Conservation (phyloP, 2,329 filamentous ascomycete species). For the Fusarium xyrophilum region DNA sequence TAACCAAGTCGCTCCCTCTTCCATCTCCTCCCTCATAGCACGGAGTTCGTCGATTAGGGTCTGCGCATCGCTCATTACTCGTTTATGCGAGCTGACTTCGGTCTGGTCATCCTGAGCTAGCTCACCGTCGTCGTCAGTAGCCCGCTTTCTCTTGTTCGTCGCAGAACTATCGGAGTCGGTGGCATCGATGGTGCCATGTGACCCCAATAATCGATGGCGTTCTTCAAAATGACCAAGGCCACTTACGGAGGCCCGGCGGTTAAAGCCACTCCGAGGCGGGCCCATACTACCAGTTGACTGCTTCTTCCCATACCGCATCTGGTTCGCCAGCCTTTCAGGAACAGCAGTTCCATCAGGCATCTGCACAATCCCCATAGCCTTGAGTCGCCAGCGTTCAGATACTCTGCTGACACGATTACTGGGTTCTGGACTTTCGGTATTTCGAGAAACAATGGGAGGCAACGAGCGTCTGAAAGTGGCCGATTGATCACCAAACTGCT, state of each 20-base stretch:
- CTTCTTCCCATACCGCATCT: constrained; percentile 54
- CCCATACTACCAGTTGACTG: constrained; percentile 47
- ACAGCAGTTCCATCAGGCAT: constrained; percentile 62
- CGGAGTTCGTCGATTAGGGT: constrained; percentile 51
- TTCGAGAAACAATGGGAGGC: constrained; percentile 45
- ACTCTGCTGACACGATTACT: constrained; percentile 46
- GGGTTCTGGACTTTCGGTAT: constrained; percentile 38
- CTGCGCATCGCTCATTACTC: constrained; percentile 53
- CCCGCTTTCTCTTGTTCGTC: constrained; percentile 47
- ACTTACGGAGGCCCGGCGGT: constrained; percentile 40
- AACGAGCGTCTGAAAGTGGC: constrained; percentile 50
- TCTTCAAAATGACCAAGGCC: constrained; percentile 27
- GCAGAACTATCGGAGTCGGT: constrained; percentile 20
- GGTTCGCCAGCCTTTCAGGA: constrained; percentile 58
- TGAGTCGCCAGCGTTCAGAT: constrained; percentile 56
- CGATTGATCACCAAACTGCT: constrained; percentile 43
- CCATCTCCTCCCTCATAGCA: constrained; percentile 53
- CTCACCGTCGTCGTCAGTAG: constrained; percentile 39
- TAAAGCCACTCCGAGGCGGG: constrained; percentile 19
- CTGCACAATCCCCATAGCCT: constrained; percentile 59
- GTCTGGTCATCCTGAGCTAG: constrained; percentile 7
- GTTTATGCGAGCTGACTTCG: constrained; percentile 46
- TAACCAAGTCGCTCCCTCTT: constrained; percentile 57
- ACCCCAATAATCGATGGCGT: constrained; percentile 33
- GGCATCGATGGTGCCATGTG: constrained; percentile 24